phyloP scores from a whole-genome alignment of 2,329 filamentous ascomycete species.

The Fusarium sublunatum region DNA sequence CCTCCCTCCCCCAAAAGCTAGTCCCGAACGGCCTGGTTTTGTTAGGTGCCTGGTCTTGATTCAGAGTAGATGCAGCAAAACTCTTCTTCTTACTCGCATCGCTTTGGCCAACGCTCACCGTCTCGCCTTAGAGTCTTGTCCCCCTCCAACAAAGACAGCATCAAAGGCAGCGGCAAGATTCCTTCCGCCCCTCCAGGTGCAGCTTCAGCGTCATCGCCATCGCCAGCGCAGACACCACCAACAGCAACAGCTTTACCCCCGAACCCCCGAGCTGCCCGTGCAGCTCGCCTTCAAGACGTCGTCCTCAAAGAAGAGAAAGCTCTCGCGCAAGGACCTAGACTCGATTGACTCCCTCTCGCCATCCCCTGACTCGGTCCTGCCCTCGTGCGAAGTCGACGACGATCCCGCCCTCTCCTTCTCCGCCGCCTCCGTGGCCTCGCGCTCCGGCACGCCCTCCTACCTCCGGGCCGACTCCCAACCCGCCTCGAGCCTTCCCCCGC shows the following conservation, averaged over 20 bases:
- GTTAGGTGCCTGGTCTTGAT: constrained; percentile 14
- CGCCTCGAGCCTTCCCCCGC: constrained; percentile 63
- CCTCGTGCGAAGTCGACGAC: constrained; percentile 65
- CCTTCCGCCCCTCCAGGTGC: constrained; percentile 20
- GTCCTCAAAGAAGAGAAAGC: constrained; percentile 79
- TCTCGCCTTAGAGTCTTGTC: constrained; percentile 10
- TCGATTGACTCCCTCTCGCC: constrained; percentile 52
- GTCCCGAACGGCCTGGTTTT: constrained; percentile 21
- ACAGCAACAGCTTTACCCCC: constrained; percentile 30
- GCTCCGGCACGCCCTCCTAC: constrained; percentile 55
- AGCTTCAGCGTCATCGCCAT: no score
- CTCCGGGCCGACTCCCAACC: constrained; percentile 57
- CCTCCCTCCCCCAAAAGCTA: constrained; percentile 19
- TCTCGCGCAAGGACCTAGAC: constrained; percentile 62
- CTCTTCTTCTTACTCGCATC: constrained; percentile 34
- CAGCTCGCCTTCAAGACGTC: constrained; percentile 79
- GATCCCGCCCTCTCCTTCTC: constrained; percentile 64
- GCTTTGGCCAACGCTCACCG: constrained; percentile 18
- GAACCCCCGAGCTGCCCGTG: constrained; percentile 65
- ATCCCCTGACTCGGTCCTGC: constrained; percentile 60
- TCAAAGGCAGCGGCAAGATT: constrained; percentile 1
- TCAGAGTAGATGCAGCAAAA: constrained; percentile 35
- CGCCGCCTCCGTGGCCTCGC: constrained; percentile 53
- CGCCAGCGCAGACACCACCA: no score
- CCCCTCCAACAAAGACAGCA: constrained; percentile 18